Evolutionary conservation across 1,284 basidiomycete species (phyloP), one percentile per base, ranked within the genome.

Genomic region (Microbotryum intermedium): DNA sequence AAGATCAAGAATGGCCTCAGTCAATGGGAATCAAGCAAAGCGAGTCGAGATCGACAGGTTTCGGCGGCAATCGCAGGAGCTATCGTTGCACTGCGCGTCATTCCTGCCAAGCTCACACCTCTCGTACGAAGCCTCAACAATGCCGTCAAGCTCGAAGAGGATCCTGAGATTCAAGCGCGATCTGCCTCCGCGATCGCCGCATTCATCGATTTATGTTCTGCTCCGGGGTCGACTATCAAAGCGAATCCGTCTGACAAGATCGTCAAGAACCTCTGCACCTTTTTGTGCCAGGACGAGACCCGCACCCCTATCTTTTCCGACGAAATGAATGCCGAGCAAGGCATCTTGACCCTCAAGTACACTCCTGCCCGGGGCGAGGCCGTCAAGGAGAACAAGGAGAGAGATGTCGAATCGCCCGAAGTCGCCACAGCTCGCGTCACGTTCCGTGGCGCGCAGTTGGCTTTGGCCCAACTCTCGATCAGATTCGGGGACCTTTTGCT

Each of bases 71-170:
- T 95, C 68, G 90, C 93, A 13, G 86, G 88, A 3, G 91, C 94
- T 0, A 87, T 94, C 65, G 87, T 99, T 21, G 85, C 89, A 5
- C 83, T 94, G 64, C 81, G 82, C 70, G 83, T 83, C 43, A 84
- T 89, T 43, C 92, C 93, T 0, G 83, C 90, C 65, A 98, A 97
- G 77, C 85, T 99, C 64, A 97, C 91, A 67, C 69, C 94, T 88
- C 85, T 99, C 50, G 92, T 99, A 56, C 91, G 95, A 75, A 91
- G 90, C 44, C 85, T 98, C 67, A 98, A 97, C 88, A 95, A 94
- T 67, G 90, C 91, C 43, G 87, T 98, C 78, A 98, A 97, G 82
- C 90, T 88, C 23, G 90, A 97, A 72, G 88, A 90, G 69, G 97
- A 94, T 66, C 62, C 83, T 34, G 86, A 95, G 68, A 79, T 98